Evolutionary conservation across 1,284 basidiomycete species (phyloP), one percentile per base, ranked within the genome.

Genomic region (Kwoniella shivajii): DNA sequence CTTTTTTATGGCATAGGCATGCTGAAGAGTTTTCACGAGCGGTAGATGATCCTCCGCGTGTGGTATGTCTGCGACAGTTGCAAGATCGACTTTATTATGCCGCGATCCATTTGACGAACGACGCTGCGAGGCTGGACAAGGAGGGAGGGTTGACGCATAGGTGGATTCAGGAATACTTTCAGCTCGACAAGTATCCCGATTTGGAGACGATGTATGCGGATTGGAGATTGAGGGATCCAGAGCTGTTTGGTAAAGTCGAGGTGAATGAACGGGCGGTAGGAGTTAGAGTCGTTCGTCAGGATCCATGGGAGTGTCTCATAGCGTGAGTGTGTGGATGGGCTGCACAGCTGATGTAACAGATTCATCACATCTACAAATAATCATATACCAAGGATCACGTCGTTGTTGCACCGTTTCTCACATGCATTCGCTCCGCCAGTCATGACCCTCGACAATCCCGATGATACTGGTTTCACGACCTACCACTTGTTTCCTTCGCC

Each of bases 311-410:
- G 78, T 94, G 89, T 67, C 82, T 96, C 26, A 79, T 96, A 41
- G 91, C 89, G 92, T 94, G 73, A 67, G 90, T 85, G 43, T 39
- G 14, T 6, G 11, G 16, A 29, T 37, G 6, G 20, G 6, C 5
- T 20, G 16, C n/a, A 24, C 18, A 18, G 51, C 45, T 50, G 37
- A 50, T 16, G 22, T 27, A 16, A 31, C 44, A 95, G 93, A 9
- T 99, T 99, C 79, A 97, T 99, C 64, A 99, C 95, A 71, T 97
- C 93, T 16, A 92, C 93, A 1, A 99, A 98, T 72, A 99, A 99
- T 75, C 95, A 99, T 68, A 99, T 97, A 49, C 78, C 85, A 2
- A 87, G 93, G 1, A 97, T 96, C 69, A 89, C 90, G 4, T 88
- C 88, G 57, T 92, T 97, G 86, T 85, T 96, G 34, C 87, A 78